A percentile compares a stretch with the other conserved stretches of the same genome.
phyloP scores from a whole-genome alignment of 495 filamentous ascomycete species.

The Pseudomonodictys pantanalensis region DNA sequence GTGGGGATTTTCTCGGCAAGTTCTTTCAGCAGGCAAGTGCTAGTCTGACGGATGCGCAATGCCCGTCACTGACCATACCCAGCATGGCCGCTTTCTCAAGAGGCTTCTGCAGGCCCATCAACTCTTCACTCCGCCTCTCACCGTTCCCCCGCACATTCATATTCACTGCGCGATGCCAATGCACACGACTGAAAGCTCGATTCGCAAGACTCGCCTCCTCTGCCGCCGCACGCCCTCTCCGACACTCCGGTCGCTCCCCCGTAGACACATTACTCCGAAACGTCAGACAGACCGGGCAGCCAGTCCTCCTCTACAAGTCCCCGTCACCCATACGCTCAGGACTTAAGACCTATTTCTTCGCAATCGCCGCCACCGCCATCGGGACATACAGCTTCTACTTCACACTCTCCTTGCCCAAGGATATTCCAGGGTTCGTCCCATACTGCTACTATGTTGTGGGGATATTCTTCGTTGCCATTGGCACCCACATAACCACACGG shows the following conservation, averaged over 20 bases:
- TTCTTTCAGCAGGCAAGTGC: no score
- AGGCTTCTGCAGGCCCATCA: constrained; percentile 16
- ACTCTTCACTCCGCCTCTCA: constrained; percentile 22
- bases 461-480: constrained; percentile 6
- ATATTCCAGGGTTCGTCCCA: constrained; percentile 20
- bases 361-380: neutral
- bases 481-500: constrained; percentile 13
- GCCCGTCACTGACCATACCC: neutral
- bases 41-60: no score
- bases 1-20: no score
- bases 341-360: constrained; percentile 6
- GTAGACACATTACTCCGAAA: constrained; percentile 22
- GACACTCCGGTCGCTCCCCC: neutral
- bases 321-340: neutral
- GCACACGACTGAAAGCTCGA: neutral
- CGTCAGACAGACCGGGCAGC: constrained; percentile 1
- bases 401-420: constrained; percentile 11
- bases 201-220: constrained; percentile 9
- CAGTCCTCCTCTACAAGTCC: constrained; percentile 24
- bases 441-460: constrained; percentile 15
- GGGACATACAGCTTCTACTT: constrained; percentile 14
- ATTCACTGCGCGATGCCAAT: constrained; percentile 3
- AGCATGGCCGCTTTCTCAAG: constrained; percentile 28
- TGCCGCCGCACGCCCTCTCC: constrained; percentile 1
- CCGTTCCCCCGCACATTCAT: constrained; percentile 19